phyloP scores from a whole-genome alignment of 192 early-diverging fungal species.

The Linnemannia schmuckeri region DNA sequence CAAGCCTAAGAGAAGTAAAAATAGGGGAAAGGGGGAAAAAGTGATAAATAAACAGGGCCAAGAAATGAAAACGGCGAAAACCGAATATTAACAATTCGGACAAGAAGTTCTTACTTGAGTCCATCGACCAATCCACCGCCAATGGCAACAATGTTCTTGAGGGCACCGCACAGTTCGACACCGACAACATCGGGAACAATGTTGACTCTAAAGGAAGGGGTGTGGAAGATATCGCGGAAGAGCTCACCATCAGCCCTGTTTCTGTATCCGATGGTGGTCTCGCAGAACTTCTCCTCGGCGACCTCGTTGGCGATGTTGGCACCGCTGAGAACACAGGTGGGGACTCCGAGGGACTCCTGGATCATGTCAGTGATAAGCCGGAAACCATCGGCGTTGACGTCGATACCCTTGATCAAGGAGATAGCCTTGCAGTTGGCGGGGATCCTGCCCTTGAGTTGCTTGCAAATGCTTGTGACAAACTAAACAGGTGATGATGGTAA shows the following conservation, averaged over 20 bases:
- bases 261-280: constrained; percentile 91
- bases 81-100: not conserved
- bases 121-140: constrained; percentile 97
- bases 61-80: not conserved
- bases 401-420: constrained; percentile 96
- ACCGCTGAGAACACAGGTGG: constrained; percentile 88
- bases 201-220: constrained; percentile 89
- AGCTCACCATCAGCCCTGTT: constrained; percentile 78
- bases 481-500: constrained; percentile 41
- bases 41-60: not conserved
- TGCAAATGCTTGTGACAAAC: constrained; percentile 88
- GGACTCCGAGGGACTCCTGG: constrained; percentile 72
- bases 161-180: constrained; percentile 96
- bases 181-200: constrained; percentile 90
- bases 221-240: constrained; percentile 88
- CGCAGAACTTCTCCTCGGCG: constrained; percentile 94
- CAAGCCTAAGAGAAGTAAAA: constrained; percentile 56
- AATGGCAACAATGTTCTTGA: constrained; percentile 99
- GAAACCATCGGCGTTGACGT: constrained; percentile 80
- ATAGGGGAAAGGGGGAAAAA: not conserved
- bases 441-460: constrained; percentile 83
- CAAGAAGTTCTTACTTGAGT: constrained; percentile 68
- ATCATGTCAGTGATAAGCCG: constrained; percentile 81
- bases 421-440: constrained; percentile 86
- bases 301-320: constrained; percentile 99